A percentile compares a stretch with the other conserved stretches of the same genome.
phyloP scores from a whole-genome alignment of 768 basidiomycete genomes.

The Amanita fuliginea region DNA sequence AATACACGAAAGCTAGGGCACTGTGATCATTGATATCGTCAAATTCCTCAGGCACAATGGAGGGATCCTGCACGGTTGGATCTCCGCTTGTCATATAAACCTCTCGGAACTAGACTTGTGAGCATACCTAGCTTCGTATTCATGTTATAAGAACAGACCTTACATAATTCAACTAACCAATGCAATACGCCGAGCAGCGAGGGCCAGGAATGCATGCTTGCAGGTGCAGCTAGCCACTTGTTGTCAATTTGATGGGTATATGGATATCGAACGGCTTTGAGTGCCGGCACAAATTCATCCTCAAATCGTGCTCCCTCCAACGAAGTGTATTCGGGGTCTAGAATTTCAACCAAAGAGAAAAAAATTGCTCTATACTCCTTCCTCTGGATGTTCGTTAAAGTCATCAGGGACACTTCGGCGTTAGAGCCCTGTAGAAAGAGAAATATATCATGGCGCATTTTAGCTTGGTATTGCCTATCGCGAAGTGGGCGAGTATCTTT shows the following conservation, averaged over 20 bases:
- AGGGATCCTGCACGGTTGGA: conserved; percentile 54
- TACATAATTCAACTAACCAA: conserved; percentile 84
- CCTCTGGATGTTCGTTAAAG: conserved; percentile 67
- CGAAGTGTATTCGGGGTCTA: conserved; percentile 63
- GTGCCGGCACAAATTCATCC: conserved; percentile 69
- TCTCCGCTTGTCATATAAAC: conserved; percentile 52
- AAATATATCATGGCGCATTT: conserved; percentile 70
- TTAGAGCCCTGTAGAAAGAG: conserved; percentile 56
- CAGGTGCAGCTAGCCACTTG: conserved; percentile 82
- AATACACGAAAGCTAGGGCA: conserved; percentile 70
- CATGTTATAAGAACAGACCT: conserved; percentile 36
- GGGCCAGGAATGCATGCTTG: conserved; percentile 90
- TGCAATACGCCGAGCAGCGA: conserved; percentile 77
- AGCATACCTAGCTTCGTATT: conserved; percentile 16
- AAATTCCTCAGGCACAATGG: conserved; percentile 62
- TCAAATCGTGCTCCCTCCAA: conserved; percentile 45
- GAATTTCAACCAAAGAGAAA: conserved; percentile 55
- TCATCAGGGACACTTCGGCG: conserved; percentile 57
- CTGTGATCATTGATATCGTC: conserved; percentile 64
- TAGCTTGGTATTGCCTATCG: conserved; percentile 59
- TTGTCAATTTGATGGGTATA: conserved; percentile 68
- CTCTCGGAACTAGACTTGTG: conserved; percentile 20
- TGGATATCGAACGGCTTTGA: conserved; percentile 77
- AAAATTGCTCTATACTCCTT: conserved; percentile 85
- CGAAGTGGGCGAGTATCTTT: conserved; percentile 77